Percentiles rank a stretch among this genome's conserved stretches.
These are phyloP conservation scores for Pseudogymnoascus sp. DNA, from an alignment of 2,329 filamentous ascomycete genomes.

Conservation along the genomic window DNA sequence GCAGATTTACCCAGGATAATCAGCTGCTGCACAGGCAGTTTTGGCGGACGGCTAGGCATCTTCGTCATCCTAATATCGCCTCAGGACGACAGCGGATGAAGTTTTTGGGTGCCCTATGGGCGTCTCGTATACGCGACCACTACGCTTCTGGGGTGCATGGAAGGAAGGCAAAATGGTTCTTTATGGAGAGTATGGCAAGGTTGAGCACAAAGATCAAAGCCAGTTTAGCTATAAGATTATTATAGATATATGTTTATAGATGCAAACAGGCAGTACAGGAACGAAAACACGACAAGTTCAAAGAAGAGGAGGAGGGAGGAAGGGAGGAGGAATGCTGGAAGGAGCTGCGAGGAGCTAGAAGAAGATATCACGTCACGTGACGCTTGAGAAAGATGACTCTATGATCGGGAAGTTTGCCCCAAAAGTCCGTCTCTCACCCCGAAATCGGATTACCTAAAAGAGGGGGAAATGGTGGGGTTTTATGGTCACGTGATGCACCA, in stretches of 20 bases:
- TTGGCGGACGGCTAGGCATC: slow-evolving; percentile 37
- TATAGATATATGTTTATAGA: slow-evolving; percentile 5
- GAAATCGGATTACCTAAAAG: slow-evolving; percentile 7
- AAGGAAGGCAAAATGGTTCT: slow-evolving; percentile 2
- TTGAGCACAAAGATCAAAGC: neutral
- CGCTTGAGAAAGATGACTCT: neutral
- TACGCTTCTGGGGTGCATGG: neutral
- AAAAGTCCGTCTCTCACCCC: neutral
- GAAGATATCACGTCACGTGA: slow-evolving; percentile 3
- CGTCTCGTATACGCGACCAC: slow-evolving; percentile 3
- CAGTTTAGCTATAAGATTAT: slow-evolving; percentile 1
- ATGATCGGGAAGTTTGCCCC: neutral
- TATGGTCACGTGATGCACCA: neutral
- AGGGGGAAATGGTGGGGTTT: neutral
- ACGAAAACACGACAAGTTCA: neutral
- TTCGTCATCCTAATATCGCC: slow-evolving; percentile 17
- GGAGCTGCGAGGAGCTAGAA: neutral
- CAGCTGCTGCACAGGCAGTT: slow-evolving; percentile 69
- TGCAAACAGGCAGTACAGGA: slow-evolving; percentile 1
- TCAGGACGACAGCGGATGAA: neutral
- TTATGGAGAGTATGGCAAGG: neutral
- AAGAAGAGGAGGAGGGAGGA: neutral
- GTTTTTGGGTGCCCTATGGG: neutral
- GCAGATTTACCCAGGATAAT: slow-evolving; percentile 61
- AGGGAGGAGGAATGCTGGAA: neutral